Evolutionary conservation across 176 grass and related monocot genomes (phyloP), one percentile per base, ranked within the genome.

Genomic region (Bolboschoenus planiculmis): DNA sequence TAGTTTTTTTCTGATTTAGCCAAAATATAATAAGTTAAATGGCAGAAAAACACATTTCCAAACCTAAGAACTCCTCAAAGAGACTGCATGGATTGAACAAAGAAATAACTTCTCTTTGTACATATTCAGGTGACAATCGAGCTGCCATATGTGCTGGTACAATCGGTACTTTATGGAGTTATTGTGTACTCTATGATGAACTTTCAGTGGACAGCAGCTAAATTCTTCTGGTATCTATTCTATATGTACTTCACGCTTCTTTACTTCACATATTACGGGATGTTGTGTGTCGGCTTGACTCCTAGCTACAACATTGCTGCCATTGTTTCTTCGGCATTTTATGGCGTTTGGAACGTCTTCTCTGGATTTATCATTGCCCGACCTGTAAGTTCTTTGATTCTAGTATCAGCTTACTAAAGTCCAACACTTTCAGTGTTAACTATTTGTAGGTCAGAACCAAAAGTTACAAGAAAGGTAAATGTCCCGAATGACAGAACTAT

Each of bases 91-190:
- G 27, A 62, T 62, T 30, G 59, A 3, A 31, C 29, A 21, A 62
- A 11, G 4, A 62, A 31, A 62, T 62, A 31, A 31, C 27, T 62
- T 1, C 59, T 62, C 27, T 31, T 15, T 4, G 10, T 31, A 62
- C 10, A 62, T 62, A 62, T 62, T 60, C 59, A 62, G 59, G 59
- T 62, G 59, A 62, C 59, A 62, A 62, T 62, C 59, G 59, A 62
- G 59, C 59, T 62, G 59, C 59, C 59, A 62, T 62, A 62, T 23
- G 59, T 62, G 59, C 27, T 62, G 27, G 59, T 62, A 62, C 59
- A 62, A 29, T 62, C 59, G 3, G 59, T 62, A 31, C 9, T 62
- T 62, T 62, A 62, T 62, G 59, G 59, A 62, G 27, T 62, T 62
- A 62, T 62, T 62, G 59, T 62, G 30, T 62, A 62, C 27, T 62